These are phyloP conservation scores for Capillidium heterosporum DNA, from an alignment of 371 early-diverging fungal genomes.

Conservation along the genomic window DNA sequence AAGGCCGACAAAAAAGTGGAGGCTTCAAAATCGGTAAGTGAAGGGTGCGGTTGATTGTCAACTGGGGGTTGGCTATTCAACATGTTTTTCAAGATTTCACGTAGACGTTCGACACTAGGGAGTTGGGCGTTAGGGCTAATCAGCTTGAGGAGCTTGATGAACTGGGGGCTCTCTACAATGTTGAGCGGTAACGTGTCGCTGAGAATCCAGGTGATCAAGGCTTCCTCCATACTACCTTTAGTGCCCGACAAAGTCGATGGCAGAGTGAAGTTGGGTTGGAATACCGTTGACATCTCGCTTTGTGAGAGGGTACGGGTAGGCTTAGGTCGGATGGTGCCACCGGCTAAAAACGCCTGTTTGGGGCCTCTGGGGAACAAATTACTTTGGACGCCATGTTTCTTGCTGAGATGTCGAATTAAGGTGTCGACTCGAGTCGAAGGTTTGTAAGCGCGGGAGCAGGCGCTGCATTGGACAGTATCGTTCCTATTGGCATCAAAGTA, in stretches of 20 bases:
- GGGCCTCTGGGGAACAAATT: neutral
- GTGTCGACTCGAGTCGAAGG: slow-evolving; percentile 1
- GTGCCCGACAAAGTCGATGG: neutral
- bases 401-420: neutral
- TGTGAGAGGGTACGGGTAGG: neutral
- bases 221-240: neutral
- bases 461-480: neutral
- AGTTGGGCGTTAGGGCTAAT: neutral
- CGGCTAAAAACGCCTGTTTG: neutral
- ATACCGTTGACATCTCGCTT: too few species aligned
- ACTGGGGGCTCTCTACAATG: neutral
- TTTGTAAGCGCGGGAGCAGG: neutral
- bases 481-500: neutral
- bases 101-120: neutral
- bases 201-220: neutral
- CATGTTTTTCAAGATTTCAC: neutral
- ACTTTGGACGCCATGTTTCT: neutral
- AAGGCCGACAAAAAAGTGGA: too few species aligned
- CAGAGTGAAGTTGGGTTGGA: neutral
- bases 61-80: too few species aligned
- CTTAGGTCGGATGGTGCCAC: neutral
- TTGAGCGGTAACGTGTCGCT: neutral
- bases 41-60: too few species aligned
- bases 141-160: neutral
- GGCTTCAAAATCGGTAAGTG: too few species aligned